A percentile compares a stretch with the other conserved stretches of the same genome.
Evolutionary conservation across 2,329 filamentous ascomycete genomes (phyloP).

Genomic region (Cercospora sesami): DNA sequence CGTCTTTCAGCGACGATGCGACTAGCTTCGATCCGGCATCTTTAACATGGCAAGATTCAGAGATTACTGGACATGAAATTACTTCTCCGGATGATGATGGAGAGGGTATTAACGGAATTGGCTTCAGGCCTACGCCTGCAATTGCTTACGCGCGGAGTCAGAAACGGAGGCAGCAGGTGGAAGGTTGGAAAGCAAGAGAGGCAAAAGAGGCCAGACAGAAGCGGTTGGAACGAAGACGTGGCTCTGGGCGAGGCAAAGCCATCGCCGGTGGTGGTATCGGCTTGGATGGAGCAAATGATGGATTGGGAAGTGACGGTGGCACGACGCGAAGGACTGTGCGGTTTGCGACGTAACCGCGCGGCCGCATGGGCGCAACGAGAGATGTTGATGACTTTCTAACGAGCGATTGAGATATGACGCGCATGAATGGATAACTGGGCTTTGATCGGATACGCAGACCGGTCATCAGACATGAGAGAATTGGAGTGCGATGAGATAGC

Average conservation of each 20-base stretch:
- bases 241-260: slow-evolving; percentile 9
- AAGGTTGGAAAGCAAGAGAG: slow-evolving; percentile 61
- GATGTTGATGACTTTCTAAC: slow-evolving; percentile 1
- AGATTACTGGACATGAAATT: slow-evolving; percentile 61
- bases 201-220: slow-evolving; percentile 59
- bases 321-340: slow-evolving; percentile 21
- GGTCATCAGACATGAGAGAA: not conserved
- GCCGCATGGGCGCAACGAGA: not conserved
- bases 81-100: slow-evolving; percentile 62
- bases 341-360: slow-evolving; percentile 13
- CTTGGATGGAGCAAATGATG: slow-evolving; percentile 9
- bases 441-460: not conserved
- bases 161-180: slow-evolving; percentile 58
- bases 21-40: slow-evolving; percentile 26
- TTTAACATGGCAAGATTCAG: slow-evolving; percentile 59
- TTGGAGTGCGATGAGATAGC: not conserved
- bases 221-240: slow-evolving; percentile 53
- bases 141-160: slow-evolving; percentile 58
- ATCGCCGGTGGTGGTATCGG: not conserved
- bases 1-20: slow-evolving; percentile 16
- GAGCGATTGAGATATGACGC: slow-evolving; percentile 6
- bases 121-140: slow-evolving; percentile 62
- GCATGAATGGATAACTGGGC: not conserved
- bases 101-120: slow-evolving; percentile 64
- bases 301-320: not conserved